These are phyloP conservation scores for Glycine latifolia DNA, from an alignment of 306 rosid species.

Conservation along the genomic window DNA sequence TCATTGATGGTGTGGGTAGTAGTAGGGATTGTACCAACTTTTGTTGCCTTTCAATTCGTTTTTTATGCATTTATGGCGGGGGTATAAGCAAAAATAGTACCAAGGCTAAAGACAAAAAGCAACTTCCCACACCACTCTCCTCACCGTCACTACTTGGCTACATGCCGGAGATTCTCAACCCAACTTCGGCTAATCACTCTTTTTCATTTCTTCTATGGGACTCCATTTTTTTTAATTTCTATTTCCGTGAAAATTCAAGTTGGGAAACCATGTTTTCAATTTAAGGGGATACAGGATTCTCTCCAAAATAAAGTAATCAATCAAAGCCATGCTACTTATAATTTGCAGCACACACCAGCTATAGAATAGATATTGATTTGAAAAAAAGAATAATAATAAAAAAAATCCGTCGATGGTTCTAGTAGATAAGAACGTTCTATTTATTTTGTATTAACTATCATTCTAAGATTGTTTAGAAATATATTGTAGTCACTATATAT, in stretches of 20 bases:
- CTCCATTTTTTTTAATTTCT: constrained; percentile 1
- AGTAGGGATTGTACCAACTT: constrained; percentile 45
- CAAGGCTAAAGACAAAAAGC: constrained; percentile 56
- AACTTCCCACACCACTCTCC: constrained; percentile 5
- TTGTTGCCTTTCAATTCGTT: constrained; percentile 48
- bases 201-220: neutral
- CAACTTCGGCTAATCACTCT: constrained; percentile 26
- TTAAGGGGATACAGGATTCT: constrained; percentile 8
- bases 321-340: neutral
- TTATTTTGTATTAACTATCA: too few species aligned
- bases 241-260: neutral
- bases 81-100: constrained; percentile 49
- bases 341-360: neutral
- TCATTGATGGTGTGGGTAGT: constrained; percentile 45
- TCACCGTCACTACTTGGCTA: neutral
- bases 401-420: too few species aligned
- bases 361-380: neutral
- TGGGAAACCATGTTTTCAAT: constrained; percentile 2
- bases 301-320: constrained; percentile 10
- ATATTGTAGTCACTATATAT: too few species aligned
- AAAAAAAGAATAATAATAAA: too few species aligned
- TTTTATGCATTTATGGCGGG: constrained; percentile 38
- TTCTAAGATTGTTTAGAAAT: too few species aligned
- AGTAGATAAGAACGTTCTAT: too few species aligned
- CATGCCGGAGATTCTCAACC: constrained; percentile 35